Evolutionary conservation across 192 early-diverging fungal genomes (phyloP).

Genomic region (Ambispora gerdemannii): DNA sequence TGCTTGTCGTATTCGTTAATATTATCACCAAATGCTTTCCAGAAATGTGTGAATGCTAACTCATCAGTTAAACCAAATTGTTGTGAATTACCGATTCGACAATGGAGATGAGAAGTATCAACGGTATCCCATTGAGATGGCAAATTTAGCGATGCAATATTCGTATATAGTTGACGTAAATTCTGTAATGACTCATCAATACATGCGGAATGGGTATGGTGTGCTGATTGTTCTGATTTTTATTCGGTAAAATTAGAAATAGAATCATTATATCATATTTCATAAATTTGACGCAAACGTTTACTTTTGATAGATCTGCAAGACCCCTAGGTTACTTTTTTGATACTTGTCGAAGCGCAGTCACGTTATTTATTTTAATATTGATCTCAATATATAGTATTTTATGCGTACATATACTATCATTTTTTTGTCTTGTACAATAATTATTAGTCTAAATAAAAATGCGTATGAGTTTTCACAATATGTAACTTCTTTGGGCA

Average conservation of each 20-base stretch:
- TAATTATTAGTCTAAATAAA: too few species aligned
- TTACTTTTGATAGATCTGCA: too few species aligned
- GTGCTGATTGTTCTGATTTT: background rate
- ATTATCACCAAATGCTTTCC: background rate
- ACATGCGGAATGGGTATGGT: background rate
- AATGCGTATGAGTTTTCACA: too few species aligned
- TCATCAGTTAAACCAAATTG: conserved; percentile 1
- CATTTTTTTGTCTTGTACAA: too few species aligned
- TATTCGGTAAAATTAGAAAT: background rate
- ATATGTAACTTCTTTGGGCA: too few species aligned
- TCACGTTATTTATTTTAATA: too few species aligned
- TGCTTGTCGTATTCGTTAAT: too few species aligned
- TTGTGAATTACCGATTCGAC: conserved; percentile 11
- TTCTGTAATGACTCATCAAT: background rate
- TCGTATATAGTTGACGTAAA: conserved; percentile 16
- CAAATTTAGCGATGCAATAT: background rate
- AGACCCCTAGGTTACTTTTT: too few species aligned
- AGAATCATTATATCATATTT: background rate
- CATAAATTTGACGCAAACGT: too few species aligned
- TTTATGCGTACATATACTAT: too few species aligned
- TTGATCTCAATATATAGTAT: too few species aligned
- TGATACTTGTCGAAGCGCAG: too few species aligned
- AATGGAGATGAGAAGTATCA: background rate
- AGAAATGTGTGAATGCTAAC: background rate
- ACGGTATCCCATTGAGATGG: background rate